Evolutionary conservation across 2,329 filamentous ascomycete genomes (phyloP).

Genomic region (Davidsoniella eucalypti): DNA sequence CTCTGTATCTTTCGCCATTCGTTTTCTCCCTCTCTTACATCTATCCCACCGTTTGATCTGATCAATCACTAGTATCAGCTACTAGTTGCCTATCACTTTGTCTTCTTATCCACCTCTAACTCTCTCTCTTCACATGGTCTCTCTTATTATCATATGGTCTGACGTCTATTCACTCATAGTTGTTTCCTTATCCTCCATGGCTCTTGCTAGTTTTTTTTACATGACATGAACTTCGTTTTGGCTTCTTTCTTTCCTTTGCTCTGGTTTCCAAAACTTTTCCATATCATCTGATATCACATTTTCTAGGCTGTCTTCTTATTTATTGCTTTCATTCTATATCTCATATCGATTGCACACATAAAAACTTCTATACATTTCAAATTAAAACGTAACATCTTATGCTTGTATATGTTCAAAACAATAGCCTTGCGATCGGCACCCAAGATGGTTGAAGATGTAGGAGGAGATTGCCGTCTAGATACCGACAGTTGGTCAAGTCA

Average conservation of each 20-base stretch:
- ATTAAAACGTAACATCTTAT: too few species aligned
- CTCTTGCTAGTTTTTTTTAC: conserved; percentile 4
- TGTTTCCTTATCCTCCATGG: conserved; percentile 2
- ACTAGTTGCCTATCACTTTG: neutral
- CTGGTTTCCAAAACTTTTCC: neutral
- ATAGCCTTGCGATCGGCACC: too few species aligned
- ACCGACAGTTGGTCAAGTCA: too few species aligned
- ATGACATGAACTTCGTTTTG: neutral
- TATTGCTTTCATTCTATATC: too few species aligned
- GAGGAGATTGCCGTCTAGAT: too few species aligned
- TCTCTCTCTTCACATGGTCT: neutral
- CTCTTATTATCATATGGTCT: conserved; percentile 6
- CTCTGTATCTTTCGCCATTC: neutral
- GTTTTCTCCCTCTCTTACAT: neutral
- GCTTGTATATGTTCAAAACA: too few species aligned
- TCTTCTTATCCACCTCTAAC: neutral
- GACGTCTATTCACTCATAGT: neutral
- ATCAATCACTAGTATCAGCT: neutral
- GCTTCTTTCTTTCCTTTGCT: neutral
- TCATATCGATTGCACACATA: too few species aligned
- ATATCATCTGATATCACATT: too few species aligned
- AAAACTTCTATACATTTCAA: too few species aligned
- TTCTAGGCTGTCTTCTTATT: too few species aligned
- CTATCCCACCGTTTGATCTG: neutral
- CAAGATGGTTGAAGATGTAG: too few species aligned